Percentiles rank a stretch among this genome's conserved stretches.
Conservation (phyloP, 2,329 filamentous ascomycete species). For the Colletotrichum navitas region DNA sequence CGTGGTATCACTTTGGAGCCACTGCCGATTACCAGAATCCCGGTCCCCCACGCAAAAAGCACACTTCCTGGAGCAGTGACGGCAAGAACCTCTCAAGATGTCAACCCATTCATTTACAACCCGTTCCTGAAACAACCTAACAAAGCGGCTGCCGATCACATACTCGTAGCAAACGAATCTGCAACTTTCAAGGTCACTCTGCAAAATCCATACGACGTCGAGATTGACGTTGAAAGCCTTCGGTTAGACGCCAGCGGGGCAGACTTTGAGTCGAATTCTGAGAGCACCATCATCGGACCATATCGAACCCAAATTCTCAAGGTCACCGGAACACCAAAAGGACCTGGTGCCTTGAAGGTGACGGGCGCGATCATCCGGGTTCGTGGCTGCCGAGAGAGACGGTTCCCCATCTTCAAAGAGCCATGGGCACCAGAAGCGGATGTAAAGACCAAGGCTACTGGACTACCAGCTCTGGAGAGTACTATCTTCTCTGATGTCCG, state of each 20-base stretch:
- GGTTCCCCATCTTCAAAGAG: constrained; percentile 85
- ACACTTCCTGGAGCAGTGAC: constrained; percentile 64
- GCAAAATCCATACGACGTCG: constrained; percentile 95
- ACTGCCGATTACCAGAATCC: constrained; percentile 68
- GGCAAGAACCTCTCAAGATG: constrained; percentile 68
- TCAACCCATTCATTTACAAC: constrained; percentile 95
- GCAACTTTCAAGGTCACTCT: constrained; percentile 85
- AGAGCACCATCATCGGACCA: constrained; percentile 79
- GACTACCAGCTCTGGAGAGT: constrained; percentile 69
- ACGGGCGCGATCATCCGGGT: constrained; percentile 85
- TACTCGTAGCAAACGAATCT: constrained; percentile 83
- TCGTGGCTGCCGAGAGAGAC: constrained; percentile 82
- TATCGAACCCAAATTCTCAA: constrained; percentile 85
- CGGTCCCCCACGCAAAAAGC: constrained; percentile 74
- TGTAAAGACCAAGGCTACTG: constrained; percentile 81
- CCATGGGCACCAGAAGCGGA: constrained; percentile 80
- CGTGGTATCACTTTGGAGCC: constrained; percentile 80
- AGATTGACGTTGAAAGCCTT: constrained; percentile 88
- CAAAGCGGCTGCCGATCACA: constrained; percentile 71
- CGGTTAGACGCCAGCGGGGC: constrained; percentile 80
- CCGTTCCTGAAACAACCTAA: constrained; percentile 82
- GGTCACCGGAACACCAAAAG: constrained; percentile 75
- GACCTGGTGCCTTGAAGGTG: constrained; percentile 77
- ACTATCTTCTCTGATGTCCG: constrained; percentile 55
- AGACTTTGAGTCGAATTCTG: constrained; percentile 75